These are phyloP conservation scores for Escallonia rubra DNA, from an alignment of 129 eudicot species.

Conservation along the genomic window DNA sequence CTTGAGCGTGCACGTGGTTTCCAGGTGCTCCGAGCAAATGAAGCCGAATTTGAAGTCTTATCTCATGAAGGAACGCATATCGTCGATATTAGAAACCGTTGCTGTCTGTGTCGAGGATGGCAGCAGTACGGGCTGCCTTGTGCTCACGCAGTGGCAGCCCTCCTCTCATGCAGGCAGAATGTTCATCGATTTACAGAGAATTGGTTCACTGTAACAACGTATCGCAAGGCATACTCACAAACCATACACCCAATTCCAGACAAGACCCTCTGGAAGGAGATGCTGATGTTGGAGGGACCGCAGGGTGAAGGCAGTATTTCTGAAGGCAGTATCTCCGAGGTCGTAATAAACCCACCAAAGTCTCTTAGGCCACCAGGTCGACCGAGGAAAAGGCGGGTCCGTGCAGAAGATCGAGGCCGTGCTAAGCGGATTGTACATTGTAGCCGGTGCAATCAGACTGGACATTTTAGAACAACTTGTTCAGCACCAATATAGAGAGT, in stretches of 20 bases:
- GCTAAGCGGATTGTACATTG: conserved; percentile 72
- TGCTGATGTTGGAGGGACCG: conserved; percentile 15
- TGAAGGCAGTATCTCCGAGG: conserved; percentile 10
- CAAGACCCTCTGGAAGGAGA: conserved; percentile 57
- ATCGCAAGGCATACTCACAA: conserved; percentile 71
- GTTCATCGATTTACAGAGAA: conserved; percentile 76
- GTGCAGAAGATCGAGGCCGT: conserved; percentile 51
- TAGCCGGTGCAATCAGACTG: conserved; percentile 83
- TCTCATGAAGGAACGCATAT: conserved; percentile 64
- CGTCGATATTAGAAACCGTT: conserved; percentile 66
- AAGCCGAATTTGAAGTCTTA: conserved; percentile 75
- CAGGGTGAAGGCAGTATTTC: conserved; percentile 8
- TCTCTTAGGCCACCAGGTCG: conserved; percentile 54
- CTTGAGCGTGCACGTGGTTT: conserved; percentile 56
- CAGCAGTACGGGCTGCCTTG: conserved; percentile 75
- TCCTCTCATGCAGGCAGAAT: conserved; percentile 75
- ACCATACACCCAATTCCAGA: conserved; percentile 85
- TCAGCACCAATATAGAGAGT: conserved; percentile 56
- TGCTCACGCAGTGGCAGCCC: conserved; percentile 82
- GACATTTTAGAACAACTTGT: conserved; percentile 89
- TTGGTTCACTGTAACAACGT: conserved; percentile 65
- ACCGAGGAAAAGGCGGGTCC: conserved; percentile 65
- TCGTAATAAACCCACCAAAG: conserved; percentile 66
- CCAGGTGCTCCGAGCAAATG: conserved; percentile 74
- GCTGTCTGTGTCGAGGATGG: conserved; percentile 82